Conservation (phyloP, 1,139 yeast species). For the Yamadazyma triangularis region DNA sequence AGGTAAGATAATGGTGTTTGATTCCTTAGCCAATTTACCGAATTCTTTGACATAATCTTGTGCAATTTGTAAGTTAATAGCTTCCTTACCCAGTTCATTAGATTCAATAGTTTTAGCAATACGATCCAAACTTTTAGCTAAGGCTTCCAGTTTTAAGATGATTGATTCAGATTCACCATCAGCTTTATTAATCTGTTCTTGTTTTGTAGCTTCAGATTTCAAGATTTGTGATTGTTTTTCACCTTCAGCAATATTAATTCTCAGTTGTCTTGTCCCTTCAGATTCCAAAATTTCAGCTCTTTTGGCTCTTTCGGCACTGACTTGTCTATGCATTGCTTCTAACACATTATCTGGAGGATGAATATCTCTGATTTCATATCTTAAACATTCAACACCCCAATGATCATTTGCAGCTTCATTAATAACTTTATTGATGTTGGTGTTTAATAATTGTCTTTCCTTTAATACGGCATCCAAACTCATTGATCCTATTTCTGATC, state of each 20-base stretch:
- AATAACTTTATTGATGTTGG: conserved; percentile 70
- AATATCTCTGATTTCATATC: conserved; percentile 85
- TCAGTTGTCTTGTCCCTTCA: conserved; percentile 77
- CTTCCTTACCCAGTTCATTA: conserved; percentile 70
- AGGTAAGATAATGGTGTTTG: conserved; percentile 75
- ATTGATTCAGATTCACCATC: conserved; percentile 69
- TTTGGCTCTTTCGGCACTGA: conserved; percentile 79
- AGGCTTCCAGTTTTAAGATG: conserved; percentile 65
- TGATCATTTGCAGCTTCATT: conserved; percentile 76
- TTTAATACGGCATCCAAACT: conserved; percentile 72
- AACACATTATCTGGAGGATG: conserved; percentile 86
- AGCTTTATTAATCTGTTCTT: conserved; percentile 61
- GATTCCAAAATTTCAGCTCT: conserved; percentile 84
- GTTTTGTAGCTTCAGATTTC: conserved; percentile 65
- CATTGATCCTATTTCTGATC: conserved; percentile 82
- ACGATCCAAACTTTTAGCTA: conserved; percentile 63
- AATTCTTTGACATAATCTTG: conserved; percentile 81
- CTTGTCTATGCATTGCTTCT: conserved; percentile 90
- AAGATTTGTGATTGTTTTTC: conserved; percentile 64
- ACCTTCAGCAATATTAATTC: conserved; percentile 81
- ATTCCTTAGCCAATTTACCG: conserved; percentile 77
- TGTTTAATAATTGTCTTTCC: conserved; percentile 70
- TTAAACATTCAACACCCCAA: conserved; percentile 83
- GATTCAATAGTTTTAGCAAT: conserved; percentile 64
- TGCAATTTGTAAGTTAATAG: conserved; percentile 75